Conservation (phyloP, 1,284 basidiomycete genomes). For the Kalmanozyma brasiliensis region DNA sequence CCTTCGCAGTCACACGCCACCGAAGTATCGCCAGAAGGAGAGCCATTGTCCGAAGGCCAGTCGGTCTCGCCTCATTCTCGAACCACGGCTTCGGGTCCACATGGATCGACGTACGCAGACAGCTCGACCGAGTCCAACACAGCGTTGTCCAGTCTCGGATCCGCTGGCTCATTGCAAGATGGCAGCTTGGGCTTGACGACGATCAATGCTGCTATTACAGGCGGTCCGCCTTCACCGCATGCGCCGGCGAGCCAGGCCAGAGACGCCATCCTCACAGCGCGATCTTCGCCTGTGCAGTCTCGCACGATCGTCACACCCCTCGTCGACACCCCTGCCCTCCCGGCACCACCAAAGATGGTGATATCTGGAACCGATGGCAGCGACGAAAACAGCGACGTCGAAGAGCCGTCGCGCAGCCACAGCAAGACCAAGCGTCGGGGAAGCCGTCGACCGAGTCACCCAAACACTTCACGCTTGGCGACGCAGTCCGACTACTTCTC, state of each 20-base stretch:
- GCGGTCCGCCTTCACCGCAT: conserved; percentile 34
- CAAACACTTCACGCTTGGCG: conserved; percentile 5
- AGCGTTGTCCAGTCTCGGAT: conserved; percentile 41
- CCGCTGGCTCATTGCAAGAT: conserved; percentile 33
- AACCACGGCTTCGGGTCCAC: conserved; percentile 2
- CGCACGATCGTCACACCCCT: conserved; percentile 20
- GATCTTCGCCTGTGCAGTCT: conserved; percentile 31
- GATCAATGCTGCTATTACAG: conserved; percentile 47
- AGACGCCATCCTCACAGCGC: conserved; percentile 27
- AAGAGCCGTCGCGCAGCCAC: conserved; percentile 8
- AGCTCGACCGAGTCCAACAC: conserved; percentile 51
- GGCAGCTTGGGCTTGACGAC: conserved; percentile 43
- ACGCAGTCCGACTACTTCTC: conserved; percentile 46
- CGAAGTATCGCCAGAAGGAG: conserved; percentile 11
- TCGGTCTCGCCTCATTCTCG: conserved; percentile 23
- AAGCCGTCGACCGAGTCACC: conserved; percentile 20
- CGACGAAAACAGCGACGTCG: conserved; percentile 30
- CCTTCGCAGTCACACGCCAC: not conserved
- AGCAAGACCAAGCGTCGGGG: conserved; percentile 16
- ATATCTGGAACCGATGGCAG: conserved; percentile 30
- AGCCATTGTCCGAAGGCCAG: conserved; percentile 18
- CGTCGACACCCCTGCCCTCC: conserved; percentile 4
- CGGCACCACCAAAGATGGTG: conserved; percentile 35
- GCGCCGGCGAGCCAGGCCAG: conserved; percentile 19
- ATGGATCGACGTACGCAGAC: conserved; percentile 34